Conservation (phyloP, 2,329 filamentous ascomycete genomes). For the Xylariaceae sp. region DNA sequence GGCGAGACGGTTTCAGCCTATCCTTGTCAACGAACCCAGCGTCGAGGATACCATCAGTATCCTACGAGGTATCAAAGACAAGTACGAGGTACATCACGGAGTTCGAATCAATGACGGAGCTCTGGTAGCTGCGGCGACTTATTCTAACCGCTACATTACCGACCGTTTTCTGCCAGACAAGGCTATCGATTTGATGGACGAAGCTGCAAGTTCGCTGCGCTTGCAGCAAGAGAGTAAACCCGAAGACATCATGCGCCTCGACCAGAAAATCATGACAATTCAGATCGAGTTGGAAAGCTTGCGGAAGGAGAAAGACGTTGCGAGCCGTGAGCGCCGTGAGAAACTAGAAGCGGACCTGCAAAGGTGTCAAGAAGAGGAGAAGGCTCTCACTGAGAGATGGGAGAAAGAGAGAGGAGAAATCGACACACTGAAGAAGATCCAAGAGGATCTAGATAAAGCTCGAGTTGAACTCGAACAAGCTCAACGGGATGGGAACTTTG, state of each 20-base stretch:
- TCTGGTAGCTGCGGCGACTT: conserved; percentile 84
- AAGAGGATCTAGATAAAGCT: conserved; percentile 84
- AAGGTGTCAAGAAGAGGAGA: conserved; percentile 71
- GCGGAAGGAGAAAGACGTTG: conserved; percentile 88
- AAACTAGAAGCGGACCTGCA: conserved; percentile 79
- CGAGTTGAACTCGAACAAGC: conserved; percentile 83
- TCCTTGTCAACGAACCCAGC: conserved; percentile 85
- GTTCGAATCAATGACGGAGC: conserved; percentile 92
- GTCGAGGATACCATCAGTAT: conserved; percentile 95
- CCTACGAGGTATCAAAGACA: conserved; percentile 91
- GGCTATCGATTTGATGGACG: conserved; percentile 94
- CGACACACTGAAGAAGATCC: conserved; percentile 79
- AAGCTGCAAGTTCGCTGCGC: conserved; percentile 85
- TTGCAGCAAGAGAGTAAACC: conserved; percentile 96
- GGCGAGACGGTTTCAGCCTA: conserved; percentile 89
- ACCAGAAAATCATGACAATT: conserved; percentile 94
- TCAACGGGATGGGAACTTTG: conserved; percentile 85
- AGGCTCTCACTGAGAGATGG: conserved; percentile 78
- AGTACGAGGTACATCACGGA: conserved; percentile 96
- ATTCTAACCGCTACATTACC: conserved; percentile 94
- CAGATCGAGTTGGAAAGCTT: conserved; percentile 95
- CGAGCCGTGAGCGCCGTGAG: conserved; percentile 81
- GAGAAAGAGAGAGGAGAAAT: conserved; percentile 86
- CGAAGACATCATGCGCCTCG: conserved; percentile 86
- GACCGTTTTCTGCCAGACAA: conserved; percentile 96